Evolutionary conservation across 1,139 yeast species (phyloP).

Genomic region (Suhomyces yuchorum): DNA sequence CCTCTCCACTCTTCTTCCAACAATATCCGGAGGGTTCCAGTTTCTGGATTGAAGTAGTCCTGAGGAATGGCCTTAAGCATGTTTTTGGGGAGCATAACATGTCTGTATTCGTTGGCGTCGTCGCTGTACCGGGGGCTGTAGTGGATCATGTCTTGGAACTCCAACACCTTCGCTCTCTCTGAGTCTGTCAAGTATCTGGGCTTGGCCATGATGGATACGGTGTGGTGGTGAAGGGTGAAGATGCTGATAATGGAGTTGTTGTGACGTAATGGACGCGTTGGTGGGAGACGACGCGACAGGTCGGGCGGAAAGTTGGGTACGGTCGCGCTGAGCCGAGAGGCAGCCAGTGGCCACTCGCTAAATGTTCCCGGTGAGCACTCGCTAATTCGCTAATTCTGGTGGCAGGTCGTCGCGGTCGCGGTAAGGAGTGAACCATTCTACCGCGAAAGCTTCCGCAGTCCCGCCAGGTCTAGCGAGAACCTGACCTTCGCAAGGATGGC

Average conservation of each 20-base stretch:
- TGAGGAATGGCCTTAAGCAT: conserved; percentile 96
- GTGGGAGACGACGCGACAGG: not conserved
- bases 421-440: not conserved
- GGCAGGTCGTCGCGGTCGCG: not conserved
- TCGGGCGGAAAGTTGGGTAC: not conserved
- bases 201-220: conserved; percentile 31
- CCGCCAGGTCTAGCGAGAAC: not conserved
- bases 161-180: conserved; percentile 84
- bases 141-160: conserved; percentile 92
- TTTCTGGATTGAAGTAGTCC: conserved; percentile 92
- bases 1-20: conserved; percentile 99
- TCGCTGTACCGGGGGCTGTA: conserved; percentile 92
- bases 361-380: too few species aligned
- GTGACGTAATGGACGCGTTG: conserved; percentile 5
- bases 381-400: not conserved
- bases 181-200: conserved; percentile 76
- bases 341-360: too few species aligned
- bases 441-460: not conserved
- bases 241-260: not conserved
- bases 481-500: too few species aligned
- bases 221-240: not conserved
- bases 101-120: conserved; percentile 84
- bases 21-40: conserved; percentile 88
- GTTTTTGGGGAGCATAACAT: conserved; percentile 94
- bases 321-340: too few species aligned